Conservation (phyloP, 352 stramenopile species). For the Globisporangium perplexum region DNA sequence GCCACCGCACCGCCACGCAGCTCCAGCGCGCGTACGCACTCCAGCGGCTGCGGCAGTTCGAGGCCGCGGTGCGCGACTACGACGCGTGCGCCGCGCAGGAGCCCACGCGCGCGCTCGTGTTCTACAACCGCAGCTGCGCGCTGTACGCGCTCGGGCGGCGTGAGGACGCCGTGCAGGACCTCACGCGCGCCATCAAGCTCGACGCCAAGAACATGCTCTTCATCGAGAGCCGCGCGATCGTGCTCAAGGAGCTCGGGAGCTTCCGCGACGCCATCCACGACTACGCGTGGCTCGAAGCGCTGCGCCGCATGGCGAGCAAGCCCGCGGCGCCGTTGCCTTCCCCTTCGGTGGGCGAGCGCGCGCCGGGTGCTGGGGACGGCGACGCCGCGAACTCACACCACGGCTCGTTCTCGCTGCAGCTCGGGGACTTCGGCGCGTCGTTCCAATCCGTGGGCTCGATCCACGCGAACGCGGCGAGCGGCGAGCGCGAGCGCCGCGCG, state of each 20-base stretch:
- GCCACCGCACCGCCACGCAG: constrained; percentile 28
- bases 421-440: constrained; percentile 14
- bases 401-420: constrained; percentile 22
- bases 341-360: background rate
- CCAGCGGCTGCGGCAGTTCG: constrained; percentile 42
- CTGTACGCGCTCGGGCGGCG: constrained; percentile 41
- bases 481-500: constrained; percentile 26
- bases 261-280: constrained; percentile 71
- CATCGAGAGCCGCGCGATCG: constrained; percentile 53
- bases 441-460: constrained; percentile 5
- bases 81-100: constrained; percentile 37
- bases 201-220: constrained; percentile 59
- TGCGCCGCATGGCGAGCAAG: constrained; percentile 19
- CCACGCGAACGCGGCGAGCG: constrained; percentile 11
- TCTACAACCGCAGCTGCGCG: constrained; percentile 64
- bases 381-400: background rate
- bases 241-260: constrained; percentile 51
- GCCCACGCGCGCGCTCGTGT: constrained; percentile 26
- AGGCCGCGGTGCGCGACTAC: constrained; percentile 47
- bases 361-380: too few relatives aligned
- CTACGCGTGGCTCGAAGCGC: constrained; percentile 56
- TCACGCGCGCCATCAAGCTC: constrained; percentile 58
- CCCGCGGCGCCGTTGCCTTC: background rate
- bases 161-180: constrained; percentile 42
- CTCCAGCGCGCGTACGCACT: constrained; percentile 57